These are phyloP conservation scores for Taphrina flavorubra DNA, from an alignment of 1,139 yeast species.

Conservation along the genomic window DNA sequence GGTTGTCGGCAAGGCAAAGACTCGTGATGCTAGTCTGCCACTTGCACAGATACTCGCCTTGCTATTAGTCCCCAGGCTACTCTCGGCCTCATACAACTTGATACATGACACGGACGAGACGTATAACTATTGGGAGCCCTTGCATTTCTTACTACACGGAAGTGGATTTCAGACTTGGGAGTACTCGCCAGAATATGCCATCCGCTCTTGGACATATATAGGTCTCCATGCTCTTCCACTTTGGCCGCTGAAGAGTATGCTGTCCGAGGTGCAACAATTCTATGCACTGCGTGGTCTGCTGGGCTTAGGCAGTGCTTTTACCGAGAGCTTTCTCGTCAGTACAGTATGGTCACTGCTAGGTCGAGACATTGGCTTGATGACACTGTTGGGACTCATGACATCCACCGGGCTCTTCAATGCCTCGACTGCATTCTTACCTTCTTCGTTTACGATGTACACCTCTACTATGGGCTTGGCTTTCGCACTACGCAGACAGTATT, in stretches of 20 bases:
- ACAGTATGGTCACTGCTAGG: slow-evolving; percentile 55
- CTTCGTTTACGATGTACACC: slow-evolving; percentile 80
- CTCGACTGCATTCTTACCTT: slow-evolving; percentile 80
- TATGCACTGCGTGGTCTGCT: slow-evolving; percentile 58
- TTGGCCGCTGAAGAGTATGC: slow-evolving; percentile 12
- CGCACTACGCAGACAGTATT: slow-evolving; percentile 53
- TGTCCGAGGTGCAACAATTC: slow-evolving; percentile 22
- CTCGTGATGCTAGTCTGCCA: not conserved
- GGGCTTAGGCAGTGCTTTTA: slow-evolving; percentile 60
- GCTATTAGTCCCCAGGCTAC: slow-evolving; percentile 53
- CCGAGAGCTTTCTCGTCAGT: slow-evolving; percentile 61
- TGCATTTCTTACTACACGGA: slow-evolving; percentile 74
- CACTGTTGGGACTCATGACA: slow-evolving; percentile 57
- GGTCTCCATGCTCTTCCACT: slow-evolving; percentile 51
- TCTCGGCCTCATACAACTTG: slow-evolving; percentile 64
- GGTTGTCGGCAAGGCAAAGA: too few relatives aligned
- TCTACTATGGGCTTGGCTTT: slow-evolving; percentile 62
- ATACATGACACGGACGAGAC: slow-evolving; percentile 88
- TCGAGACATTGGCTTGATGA: slow-evolving; percentile 62
- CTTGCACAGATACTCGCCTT: slow-evolving; percentile 21
- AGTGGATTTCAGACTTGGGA: slow-evolving; percentile 98
- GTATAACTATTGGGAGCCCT: slow-evolving; percentile 90
- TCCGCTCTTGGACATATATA: slow-evolving; percentile 79
- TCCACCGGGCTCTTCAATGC: slow-evolving; percentile 84
- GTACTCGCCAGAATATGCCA: slow-evolving; percentile 87